Base-by-base conservation (phyloP, 768 basidiomycete species). In the Megacollybia marginata region DNA sequence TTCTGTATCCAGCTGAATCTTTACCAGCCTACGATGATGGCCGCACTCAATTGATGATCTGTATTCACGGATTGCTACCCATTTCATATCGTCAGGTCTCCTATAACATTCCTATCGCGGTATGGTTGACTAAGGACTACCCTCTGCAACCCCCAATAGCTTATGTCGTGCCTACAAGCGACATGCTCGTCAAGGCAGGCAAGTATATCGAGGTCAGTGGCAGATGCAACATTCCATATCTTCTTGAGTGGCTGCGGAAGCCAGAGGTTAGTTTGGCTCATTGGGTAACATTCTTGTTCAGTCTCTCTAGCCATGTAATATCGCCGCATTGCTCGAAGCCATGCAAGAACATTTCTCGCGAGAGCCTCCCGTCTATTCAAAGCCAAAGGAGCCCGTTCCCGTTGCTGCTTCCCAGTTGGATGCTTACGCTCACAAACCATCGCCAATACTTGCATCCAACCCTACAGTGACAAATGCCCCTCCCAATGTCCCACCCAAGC, bases 61-160 rank as follows among this genome's bases (percentile, higher is more conserved):
- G 91, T 55, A 58, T 95, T 3, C 89, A 96, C 60, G 96, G 96
- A 9, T 79, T 97, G 5, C 73, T 99, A 1, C 93, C 92, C 4
- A 96, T 99, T 57, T 66, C 77, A 0, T 95, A 82, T 69, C 77
- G 86, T 45, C 67, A 73, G 1, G 69, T 80, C 1, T 74, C 85
- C 2, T 99, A 99, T 73, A 92, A 99, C 65, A 97, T 98, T 58
- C 96, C 96, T 4, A 67, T 99, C 57, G 82, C 88, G 11, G 57
- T 95, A 53, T 98, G 94, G 93, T 57, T 98, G 38, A 76, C 92
- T 2, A 75, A 76, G 47, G 88, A 90, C 38, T 97, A 92, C 60
- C 95, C 95, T 4, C 73, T 76, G 40, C 71, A 72, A 11, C 83
- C 93, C 0, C 96, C 96, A 18, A 78, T 98, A 59, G 75, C 75